These are phyloP conservation scores for Physaria fendleri DNA, from an alignment of 345 rosid genomes.

Conservation along the genomic window DNA sequence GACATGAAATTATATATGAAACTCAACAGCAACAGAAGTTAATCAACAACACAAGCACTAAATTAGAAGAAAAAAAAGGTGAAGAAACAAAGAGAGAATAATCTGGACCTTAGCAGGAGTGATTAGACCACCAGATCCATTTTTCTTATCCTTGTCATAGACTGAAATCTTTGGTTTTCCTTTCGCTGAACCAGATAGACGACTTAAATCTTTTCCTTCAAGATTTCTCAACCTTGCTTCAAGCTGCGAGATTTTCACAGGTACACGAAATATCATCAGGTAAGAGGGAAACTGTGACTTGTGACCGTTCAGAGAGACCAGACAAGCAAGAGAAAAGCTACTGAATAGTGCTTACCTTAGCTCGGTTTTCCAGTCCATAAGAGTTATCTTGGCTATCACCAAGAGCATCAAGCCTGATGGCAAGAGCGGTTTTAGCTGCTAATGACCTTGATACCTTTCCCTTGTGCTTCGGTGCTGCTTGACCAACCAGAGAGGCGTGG, in stretches of 20 bases:
- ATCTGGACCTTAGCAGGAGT: conserved; percentile 71
- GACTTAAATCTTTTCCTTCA: conserved; percentile 73
- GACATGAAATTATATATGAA: neutral
- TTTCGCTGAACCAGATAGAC: conserved; percentile 74
- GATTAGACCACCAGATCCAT: conserved; percentile 56
- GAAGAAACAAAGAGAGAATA: neutral
- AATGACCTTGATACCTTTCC: conserved; percentile 77
- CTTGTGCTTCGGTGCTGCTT: conserved; percentile 65
- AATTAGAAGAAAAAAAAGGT: too few relatives aligned
- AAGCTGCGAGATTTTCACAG: conserved; percentile 40
- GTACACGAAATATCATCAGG: neutral
- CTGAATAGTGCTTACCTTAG: conserved; percentile 43
- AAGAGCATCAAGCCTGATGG: conserved; percentile 72
- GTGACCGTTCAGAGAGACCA: neutral
- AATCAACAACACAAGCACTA: too few relatives aligned
- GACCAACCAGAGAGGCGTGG: conserved; percentile 74
- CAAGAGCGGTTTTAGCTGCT: conserved; percentile 60
- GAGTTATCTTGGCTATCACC: conserved; percentile 63
- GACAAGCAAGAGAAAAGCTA: neutral
- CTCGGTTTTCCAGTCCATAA: conserved; percentile 63
- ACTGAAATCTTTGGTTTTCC: conserved; percentile 88
- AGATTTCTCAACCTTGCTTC: conserved; percentile 73
- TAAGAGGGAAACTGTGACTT: too few relatives aligned
- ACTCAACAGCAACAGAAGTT: too few relatives aligned
- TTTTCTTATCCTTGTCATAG: conserved; percentile 76